A percentile compares a stretch with the other conserved stretches of the same genome.
Evolutionary conservation across 345 rosid genomes (phyloP).

Genomic region (Camelina sativa): DNA sequence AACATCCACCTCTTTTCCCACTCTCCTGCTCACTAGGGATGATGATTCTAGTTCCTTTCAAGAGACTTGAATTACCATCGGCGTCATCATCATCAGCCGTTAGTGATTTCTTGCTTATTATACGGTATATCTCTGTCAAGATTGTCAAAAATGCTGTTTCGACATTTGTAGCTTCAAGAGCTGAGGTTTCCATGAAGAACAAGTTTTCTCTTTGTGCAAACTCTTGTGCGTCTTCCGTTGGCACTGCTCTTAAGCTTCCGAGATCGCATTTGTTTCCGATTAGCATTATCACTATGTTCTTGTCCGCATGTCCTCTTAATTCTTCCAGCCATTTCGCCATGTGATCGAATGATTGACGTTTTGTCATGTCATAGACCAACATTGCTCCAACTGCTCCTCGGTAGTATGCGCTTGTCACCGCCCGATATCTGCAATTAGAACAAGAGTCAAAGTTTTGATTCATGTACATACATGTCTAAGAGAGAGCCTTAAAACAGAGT

Average conservation of each 20-base stretch:
- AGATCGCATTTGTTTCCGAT: slow-evolving; percentile 82
- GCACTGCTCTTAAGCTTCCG: slow-evolving; percentile 78
- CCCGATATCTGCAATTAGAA: slow-evolving; percentile 61
- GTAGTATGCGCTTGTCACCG: slow-evolving; percentile 87
- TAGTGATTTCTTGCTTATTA: slow-evolving; percentile 76
- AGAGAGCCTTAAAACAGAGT: neutral
- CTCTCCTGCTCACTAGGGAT: slow-evolving; percentile 60
- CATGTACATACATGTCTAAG: neutral
- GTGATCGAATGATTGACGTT: slow-evolving; percentile 86
- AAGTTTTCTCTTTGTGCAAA: slow-evolving; percentile 87
- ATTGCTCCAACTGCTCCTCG: slow-evolving; percentile 86
- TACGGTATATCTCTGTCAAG: slow-evolving; percentile 70
- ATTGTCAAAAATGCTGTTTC: slow-evolving; percentile 75
- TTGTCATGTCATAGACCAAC: slow-evolving; percentile 86
- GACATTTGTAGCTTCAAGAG: slow-evolving; percentile 80
- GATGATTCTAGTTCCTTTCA: slow-evolving; percentile 74
- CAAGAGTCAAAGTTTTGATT: too few species aligned
- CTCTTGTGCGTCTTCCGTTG: slow-evolving; percentile 79
- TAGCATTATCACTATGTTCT: slow-evolving; percentile 81
- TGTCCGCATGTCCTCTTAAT: slow-evolving; percentile 80
- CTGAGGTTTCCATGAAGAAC: slow-evolving; percentile 87
- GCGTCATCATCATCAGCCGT: slow-evolving; percentile 56
- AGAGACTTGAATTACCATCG: slow-evolving; percentile 53
- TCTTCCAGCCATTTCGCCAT: slow-evolving; percentile 88
- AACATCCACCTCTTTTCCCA: slow-evolving; percentile 60